A percentile compares a stretch with the other conserved stretches of the same genome.
Conservation (phyloP, 257 asterid species). For the Forsythia viridissima region DNA sequence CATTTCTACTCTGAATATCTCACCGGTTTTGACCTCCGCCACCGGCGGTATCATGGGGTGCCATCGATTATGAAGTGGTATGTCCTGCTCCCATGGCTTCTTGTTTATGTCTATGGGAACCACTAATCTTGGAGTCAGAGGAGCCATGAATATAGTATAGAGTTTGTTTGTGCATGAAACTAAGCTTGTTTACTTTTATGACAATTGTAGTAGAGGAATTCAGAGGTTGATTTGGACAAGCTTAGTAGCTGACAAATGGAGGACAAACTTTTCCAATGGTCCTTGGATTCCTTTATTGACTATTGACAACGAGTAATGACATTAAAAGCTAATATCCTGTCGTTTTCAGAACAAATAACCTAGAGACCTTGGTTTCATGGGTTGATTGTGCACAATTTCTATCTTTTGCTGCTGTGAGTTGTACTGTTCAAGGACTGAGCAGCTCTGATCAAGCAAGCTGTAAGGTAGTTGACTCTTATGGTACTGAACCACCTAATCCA, state of each 20-base stretch:
- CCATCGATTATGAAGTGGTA: constrained; percentile 51
- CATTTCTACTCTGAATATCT: constrained; percentile 51
- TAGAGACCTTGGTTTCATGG: neutral
- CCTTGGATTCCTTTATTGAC: constrained; percentile 33
- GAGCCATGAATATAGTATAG: constrained; percentile 50
- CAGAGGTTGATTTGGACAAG: constrained; percentile 26
- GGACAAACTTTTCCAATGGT: constrained; percentile 30
- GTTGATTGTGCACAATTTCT: neutral
- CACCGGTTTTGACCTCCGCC: constrained; percentile 40
- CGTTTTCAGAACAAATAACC: constrained; percentile 6
- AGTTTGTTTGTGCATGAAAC: neutral
- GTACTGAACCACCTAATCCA: no score
- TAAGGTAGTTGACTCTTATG: no score
- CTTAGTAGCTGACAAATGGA: constrained; percentile 34
- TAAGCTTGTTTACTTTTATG: neutral
- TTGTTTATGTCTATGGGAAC: constrained; percentile 43
- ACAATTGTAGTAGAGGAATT: neutral
- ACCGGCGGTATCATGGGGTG: constrained; percentile 51
- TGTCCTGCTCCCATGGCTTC: constrained; percentile 43
- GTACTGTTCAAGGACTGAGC: neutral
- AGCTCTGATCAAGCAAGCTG: no score
- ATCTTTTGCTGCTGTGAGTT: neutral
- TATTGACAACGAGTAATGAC: constrained; percentile 11
- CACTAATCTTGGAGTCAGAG: constrained; percentile 61
- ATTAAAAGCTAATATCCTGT: constrained; percentile 20